These are phyloP conservation scores for Parathielavia hyrcaniae DNA, from an alignment of 495 filamentous ascomycete genomes.

Conservation along the genomic window DNA sequence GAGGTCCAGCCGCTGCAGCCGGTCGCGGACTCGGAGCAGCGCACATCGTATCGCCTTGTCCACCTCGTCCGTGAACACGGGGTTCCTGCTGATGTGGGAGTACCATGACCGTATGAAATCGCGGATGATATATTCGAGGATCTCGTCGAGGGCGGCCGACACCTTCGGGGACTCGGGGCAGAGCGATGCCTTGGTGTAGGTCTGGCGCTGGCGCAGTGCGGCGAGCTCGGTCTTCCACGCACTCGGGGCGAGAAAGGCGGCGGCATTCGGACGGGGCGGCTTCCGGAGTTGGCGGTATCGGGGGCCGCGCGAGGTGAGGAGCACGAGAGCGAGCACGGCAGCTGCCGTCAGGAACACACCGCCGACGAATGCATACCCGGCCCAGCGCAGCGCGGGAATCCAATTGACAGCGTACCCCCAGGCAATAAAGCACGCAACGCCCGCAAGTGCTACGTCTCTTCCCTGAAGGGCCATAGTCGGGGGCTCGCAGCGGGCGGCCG, in stretches of 20 bases:
- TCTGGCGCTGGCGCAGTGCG: conserved; percentile 49
- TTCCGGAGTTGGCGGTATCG: conserved; percentile 33
- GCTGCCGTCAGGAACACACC: conserved; percentile 53
- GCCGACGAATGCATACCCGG: conserved; percentile 68
- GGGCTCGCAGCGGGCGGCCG: conserved; percentile 25
- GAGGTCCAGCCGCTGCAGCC: conserved; percentile 65
- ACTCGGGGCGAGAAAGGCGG: conserved; percentile 57
- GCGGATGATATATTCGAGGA: conserved; percentile 68
- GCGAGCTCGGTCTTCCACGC: conserved; percentile 64
- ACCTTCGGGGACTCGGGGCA: conserved; percentile 74
- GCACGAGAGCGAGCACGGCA: conserved; percentile 50
- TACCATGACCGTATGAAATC: conserved; percentile 93
- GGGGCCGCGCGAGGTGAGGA: conserved; percentile 55
- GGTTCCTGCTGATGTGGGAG: conserved; percentile 71
- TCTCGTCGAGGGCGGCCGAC: conserved; percentile 71
- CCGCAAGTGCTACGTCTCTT: conserved; percentile 66
- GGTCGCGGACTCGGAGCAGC: conserved; percentile 61
- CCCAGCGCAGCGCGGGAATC: conserved; percentile 71
- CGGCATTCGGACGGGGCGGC: conserved; percentile 40
- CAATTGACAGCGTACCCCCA: conserved; percentile 80
- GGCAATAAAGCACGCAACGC: conserved; percentile 66
- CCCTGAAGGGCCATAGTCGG: conserved; percentile 70
- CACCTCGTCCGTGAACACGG: conserved; percentile 74
- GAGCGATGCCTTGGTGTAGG: conserved; percentile 52
- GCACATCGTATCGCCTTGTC: conserved; percentile 72